phyloP scores from a whole-genome alignment of 306 rosid species.

The Rosa rugosa region DNA sequence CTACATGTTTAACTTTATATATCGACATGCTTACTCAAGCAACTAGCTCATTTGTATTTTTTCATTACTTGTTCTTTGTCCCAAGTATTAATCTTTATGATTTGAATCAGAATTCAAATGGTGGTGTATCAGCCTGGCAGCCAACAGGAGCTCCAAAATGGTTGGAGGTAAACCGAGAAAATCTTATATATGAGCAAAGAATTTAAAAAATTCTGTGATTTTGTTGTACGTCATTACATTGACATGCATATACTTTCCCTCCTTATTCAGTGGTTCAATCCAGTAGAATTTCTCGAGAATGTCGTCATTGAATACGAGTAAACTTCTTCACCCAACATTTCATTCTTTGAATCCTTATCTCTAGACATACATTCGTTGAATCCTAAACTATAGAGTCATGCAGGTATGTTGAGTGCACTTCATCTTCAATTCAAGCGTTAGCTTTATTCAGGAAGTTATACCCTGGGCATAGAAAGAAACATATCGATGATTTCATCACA shows the following conservation, averaged over 20 bases:
- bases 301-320: conserved; percentile 41
- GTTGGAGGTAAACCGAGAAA: conserved; percentile 22
- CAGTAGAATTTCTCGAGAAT: conserved; percentile 37
- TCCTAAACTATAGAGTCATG: neutral
- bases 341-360: neutral
- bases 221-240: neutral
- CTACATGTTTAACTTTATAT: too few relatives aligned
- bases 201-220: neutral
- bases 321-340: neutral
- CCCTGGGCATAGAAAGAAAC: conserved; percentile 33
- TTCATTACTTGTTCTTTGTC: neutral
- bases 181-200: neutral
- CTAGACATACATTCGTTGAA: neutral
- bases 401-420: conserved; percentile 39
- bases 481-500: conserved; percentile 22
- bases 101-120: conserved; percentile 48
- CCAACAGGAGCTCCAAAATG: conserved; percentile 30
- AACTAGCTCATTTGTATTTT: neutral
- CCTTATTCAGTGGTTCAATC: conserved; percentile 36
- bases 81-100: neutral
- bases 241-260: neutral
- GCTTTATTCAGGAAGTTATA: conserved; percentile 27
- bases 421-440: conserved; percentile 35
- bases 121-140: conserved; percentile 56
- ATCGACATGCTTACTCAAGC: neutral